Evolutionary conservation across 75 land plant species (phyloP).

Genomic region (Selaginella tamariscina): DNA sequence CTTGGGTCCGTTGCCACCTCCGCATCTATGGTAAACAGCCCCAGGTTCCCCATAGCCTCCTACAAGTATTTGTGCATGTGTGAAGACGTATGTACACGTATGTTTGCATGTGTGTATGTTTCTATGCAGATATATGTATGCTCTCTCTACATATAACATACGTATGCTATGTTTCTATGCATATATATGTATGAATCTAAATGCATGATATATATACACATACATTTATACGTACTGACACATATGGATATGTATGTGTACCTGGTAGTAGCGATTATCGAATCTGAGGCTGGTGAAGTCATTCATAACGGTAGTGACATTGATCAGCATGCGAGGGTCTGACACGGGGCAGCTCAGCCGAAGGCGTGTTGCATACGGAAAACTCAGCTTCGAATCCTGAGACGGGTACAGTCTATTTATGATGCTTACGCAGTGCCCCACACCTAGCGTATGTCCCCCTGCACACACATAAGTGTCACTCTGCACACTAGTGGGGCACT

Average conservation of each 20-base stretch:
- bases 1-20: conserved; percentile 26
- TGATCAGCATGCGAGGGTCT: neutral
- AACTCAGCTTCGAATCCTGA: conserved; percentile 11
- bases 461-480: too few relatives aligned
- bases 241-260: too few relatives aligned
- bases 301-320: conserved; percentile 20
- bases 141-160: too few relatives aligned
- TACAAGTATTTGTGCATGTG: too few relatives aligned
- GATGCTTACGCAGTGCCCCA: conserved; percentile 39
- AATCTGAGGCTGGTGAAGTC: conserved; percentile 37
- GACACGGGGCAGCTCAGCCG: conserved; percentile 25
- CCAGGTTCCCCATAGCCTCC: conserved; percentile 32
- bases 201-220: too few relatives aligned
- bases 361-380: conserved; percentile 12
- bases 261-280: conserved; percentile 47
- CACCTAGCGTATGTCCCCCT: conserved; percentile 51
- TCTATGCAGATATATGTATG: too few relatives aligned
- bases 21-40: conserved; percentile 44
- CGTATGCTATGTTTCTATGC: too few relatives aligned
- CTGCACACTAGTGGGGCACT: too few relatives aligned
- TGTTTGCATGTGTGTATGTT: too few relatives aligned
- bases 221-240: too few relatives aligned
- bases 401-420: conserved; percentile 18
- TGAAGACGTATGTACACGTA: too few relatives aligned
- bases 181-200: too few relatives aligned